A percentile compares a stretch with the other conserved stretches of the same genome.
Evolutionary conservation across 1,284 basidiomycete species (phyloP).

Genomic region (Trichosporon faecale): DNA sequence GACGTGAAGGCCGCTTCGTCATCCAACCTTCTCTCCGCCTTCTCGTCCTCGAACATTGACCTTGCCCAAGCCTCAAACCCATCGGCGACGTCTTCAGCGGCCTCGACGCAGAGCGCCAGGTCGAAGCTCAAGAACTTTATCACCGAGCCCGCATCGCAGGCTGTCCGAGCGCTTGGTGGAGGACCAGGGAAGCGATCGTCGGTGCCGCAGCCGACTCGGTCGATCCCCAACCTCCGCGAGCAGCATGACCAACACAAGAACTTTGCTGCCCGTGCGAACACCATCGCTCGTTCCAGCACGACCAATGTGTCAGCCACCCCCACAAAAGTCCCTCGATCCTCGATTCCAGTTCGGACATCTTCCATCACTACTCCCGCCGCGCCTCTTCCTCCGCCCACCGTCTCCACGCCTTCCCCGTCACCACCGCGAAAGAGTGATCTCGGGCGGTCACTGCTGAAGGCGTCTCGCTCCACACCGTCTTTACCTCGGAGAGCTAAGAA

Average conservation of each 20-base stretch:
- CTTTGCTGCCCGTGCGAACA: neutral
- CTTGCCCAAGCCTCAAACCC: neutral
- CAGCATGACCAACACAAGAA: slow-evolving; percentile 3
- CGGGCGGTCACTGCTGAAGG: neutral
- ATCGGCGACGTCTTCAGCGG: neutral
- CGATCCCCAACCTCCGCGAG: slow-evolving; percentile 1
- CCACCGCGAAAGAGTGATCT: neutral
- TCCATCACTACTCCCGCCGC: neutral
- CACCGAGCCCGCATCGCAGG: slow-evolving; percentile 4
- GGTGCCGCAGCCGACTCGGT: neutral
- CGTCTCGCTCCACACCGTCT: neutral
- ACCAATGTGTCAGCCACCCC: neutral
- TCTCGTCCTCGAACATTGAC: neutral
- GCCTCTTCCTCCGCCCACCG: neutral
- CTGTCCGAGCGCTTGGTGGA: neutral
- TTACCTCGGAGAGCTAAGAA: neutral
- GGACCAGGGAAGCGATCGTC: slow-evolving; percentile 2
- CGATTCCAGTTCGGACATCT: neutral
- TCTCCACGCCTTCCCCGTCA: neutral
- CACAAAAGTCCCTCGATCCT: neutral
- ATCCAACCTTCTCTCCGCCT: neutral
- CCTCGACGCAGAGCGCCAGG: slow-evolving; percentile 4
- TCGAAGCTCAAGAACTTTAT: slow-evolving; percentile 1
- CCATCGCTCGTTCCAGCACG: neutral
- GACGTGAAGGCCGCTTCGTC: neutral